phyloP scores from a whole-genome alignment of 2,329 filamentous ascomycete species.

The Didymella segeticola region DNA sequence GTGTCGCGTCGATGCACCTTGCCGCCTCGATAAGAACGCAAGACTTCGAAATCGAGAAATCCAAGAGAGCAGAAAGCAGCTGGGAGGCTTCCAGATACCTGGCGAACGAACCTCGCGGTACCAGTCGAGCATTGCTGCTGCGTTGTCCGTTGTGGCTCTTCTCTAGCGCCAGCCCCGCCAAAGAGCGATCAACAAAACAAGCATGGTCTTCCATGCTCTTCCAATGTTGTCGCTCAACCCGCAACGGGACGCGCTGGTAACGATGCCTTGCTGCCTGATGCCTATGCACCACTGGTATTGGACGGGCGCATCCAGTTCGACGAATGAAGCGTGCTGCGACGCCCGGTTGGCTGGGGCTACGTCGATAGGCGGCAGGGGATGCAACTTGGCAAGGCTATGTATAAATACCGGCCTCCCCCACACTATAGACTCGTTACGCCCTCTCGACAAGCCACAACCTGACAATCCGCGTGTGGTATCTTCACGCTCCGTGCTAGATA shows the following conservation, averaged over 20 bases:
- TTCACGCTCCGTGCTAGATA: constrained; percentile 44
- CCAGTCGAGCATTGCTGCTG: constrained; percentile 2
- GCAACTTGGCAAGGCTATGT: constrained; percentile 18
- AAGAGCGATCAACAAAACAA: constrained; percentile 19
- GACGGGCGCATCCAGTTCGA: constrained; percentile 6
- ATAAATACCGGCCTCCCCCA: constrained; percentile 42
- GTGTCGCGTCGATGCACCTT: constrained; percentile 11
- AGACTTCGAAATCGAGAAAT: not conserved
- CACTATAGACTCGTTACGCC: constrained; percentile 41
- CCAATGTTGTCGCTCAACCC: constrained; percentile 8
- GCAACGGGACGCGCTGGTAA: constrained; percentile 6
- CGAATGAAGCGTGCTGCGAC: constrained; percentile 16
- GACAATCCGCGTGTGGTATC: constrained; percentile 50
- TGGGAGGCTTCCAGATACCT: not conserved
- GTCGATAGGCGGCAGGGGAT: constrained; percentile 19
- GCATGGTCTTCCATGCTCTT: constrained; percentile 17
- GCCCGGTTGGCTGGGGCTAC: constrained; percentile 17
- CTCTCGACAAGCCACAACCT: constrained; percentile 49
- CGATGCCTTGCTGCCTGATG: constrained; percentile 20
- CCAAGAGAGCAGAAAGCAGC: not conserved
- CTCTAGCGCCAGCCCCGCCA: constrained; percentile 18
- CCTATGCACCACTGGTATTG: constrained; percentile 14
- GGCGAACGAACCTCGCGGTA: not conserved
- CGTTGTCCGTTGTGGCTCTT: constrained; percentile 2
- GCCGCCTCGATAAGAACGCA: not conserved